Evolutionary conservation across 805 yeast species (phyloP).

Genomic region (Zygoascus ofunaensis): DNA sequence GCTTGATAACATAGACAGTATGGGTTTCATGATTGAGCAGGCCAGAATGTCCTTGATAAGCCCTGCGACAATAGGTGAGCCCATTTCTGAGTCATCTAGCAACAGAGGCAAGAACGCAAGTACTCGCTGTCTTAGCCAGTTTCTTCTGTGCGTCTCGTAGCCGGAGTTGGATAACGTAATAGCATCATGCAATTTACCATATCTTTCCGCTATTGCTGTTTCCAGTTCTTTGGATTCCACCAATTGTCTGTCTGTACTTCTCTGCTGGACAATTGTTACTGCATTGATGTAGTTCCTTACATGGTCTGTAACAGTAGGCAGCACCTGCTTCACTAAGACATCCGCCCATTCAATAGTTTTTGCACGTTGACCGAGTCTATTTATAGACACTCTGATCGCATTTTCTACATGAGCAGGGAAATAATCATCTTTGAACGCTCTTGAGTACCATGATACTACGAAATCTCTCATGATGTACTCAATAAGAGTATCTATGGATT

Average conservation of each 20-base stretch:
- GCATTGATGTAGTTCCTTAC: constrained; percentile 42
- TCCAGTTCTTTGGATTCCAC: constrained; percentile 33
- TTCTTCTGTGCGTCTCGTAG: constrained; percentile 35
- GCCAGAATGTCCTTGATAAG: constrained; percentile 58
- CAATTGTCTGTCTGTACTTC: constrained; percentile 20
- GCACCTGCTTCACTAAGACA: constrained; percentile 44
- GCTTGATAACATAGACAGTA: constrained; percentile 46
- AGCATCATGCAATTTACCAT: constrained; percentile 48
- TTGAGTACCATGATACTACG: constrained; percentile 46
- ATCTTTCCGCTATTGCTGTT: constrained; percentile 36
- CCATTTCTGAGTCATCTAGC: constrained; percentile 32
- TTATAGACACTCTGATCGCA: constrained; percentile 37
- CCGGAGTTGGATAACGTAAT: constrained; percentile 33
- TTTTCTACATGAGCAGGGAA: constrained; percentile 37
- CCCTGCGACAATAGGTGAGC: constrained; percentile 39
- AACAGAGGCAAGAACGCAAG: constrained; percentile 40
- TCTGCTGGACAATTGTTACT: constrained; percentile 26
- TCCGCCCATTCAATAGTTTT: constrained; percentile 43
- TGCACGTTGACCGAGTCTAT: constrained; percentile 36
- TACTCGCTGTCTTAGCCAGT: constrained; percentile 39
- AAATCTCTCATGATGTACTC: constrained; percentile 43
- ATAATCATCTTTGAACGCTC: constrained; percentile 33
- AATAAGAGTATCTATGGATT: constrained; percentile 42
- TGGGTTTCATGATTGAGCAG: constrained; percentile 46
- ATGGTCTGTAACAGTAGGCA: constrained; percentile 64